Base-by-base conservation (phyloP, 768 basidiomycete species). In the Cantharellus cinnabarinus region DNA sequence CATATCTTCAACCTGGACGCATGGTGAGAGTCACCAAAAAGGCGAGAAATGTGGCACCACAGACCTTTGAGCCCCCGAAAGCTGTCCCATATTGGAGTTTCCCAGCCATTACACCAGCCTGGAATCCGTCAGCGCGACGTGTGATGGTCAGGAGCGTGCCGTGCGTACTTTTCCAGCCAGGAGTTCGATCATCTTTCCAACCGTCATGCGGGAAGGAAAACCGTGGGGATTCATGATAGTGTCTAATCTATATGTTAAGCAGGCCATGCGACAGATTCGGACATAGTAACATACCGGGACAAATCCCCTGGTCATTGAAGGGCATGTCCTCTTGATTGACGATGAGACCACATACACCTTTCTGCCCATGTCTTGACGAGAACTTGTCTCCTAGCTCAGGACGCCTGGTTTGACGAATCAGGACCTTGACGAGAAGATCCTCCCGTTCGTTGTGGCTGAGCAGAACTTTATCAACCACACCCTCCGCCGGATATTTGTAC, bases 221-320 rank as follows among this genome's bases (percentile, higher is more conserved):
- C 95, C 95, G 71, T 99, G 95, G 2, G 95, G 95, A 69, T 99
- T 99, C 94, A 99, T 98, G 73, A 99, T 95, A 15, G 93, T 89
- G 71, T 99, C 94, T 85, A 70, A 66, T 15, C 20, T 29, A 29
- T 29, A 29, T 29, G 20, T 29, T 29, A 29, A 29, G 62, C 50
- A 59, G 20, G 20, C 20, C 20, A 29, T 29, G 20, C 20, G 20
- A 29, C 20, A 29, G 20, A 29, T 37, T 7, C 14, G 52, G 7
- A 10, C 48, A 57, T 10, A 7, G 61, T 57, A 60, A 69, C 76
- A 61, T 70, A 86, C 88, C 88, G 54, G 89, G 93, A 66, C 78
- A 82, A 64, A 97, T 91, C 34, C 95, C 95, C 69, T 90, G 86
- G 71, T 98, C 93, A 66, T 95, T 95, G 75, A 99, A 99, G 2